Percentiles rank a stretch among this genome's conserved stretches.
phyloP scores from a whole-genome alignment of 208 protist genomes.

The Wallacemonas sp. region DNA sequence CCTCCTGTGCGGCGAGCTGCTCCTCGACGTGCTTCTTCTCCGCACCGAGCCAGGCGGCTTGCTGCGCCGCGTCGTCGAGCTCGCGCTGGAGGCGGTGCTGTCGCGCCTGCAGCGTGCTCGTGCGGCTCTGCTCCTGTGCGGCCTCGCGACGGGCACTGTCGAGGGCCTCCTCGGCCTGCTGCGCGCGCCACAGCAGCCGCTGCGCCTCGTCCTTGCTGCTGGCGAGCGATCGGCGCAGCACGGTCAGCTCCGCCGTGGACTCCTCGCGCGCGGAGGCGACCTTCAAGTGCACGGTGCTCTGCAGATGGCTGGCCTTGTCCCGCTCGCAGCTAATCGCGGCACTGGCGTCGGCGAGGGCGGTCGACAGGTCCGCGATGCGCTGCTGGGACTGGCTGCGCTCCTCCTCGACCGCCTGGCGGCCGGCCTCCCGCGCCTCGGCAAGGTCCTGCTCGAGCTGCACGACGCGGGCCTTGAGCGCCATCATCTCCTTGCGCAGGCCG shows the following conservation, averaged over 20 bases:
- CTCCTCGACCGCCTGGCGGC: conserved; percentile 28
- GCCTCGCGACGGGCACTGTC: conserved; percentile 19
- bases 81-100: conserved; percentile 30
- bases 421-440: conserved; percentile 32
- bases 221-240: conserved; percentile 45
- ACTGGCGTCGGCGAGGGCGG: conserved; percentile 24
- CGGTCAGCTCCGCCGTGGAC: conserved; percentile 42
- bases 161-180: conserved; percentile 39
- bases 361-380: conserved; percentile 42
- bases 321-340: conserved; percentile 30
- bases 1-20: conserved; percentile 46
- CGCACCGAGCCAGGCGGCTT: conserved; percentile 55
- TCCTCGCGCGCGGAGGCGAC: conserved; percentile 44
- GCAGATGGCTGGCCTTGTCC: conserved; percentile 29
- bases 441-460: conserved; percentile 35
- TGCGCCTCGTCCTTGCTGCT: conserved; percentile 46
- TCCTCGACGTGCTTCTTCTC: conserved; percentile 44
- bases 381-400: conserved; percentile 31
- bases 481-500: conserved; percentile 39
- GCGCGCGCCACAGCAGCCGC: conserved; percentile 33
- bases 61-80: conserved; percentile 52
- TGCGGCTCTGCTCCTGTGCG: conserved; percentile 20
- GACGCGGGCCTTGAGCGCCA: conserved; percentile 24
- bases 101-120: conserved; percentile 26
- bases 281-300: conserved; percentile 43